A percentile compares a stretch with the other conserved stretches of the same genome.
Conservation (phyloP, 1,284 basidiomycete genomes). For the Somion occarium region DNA sequence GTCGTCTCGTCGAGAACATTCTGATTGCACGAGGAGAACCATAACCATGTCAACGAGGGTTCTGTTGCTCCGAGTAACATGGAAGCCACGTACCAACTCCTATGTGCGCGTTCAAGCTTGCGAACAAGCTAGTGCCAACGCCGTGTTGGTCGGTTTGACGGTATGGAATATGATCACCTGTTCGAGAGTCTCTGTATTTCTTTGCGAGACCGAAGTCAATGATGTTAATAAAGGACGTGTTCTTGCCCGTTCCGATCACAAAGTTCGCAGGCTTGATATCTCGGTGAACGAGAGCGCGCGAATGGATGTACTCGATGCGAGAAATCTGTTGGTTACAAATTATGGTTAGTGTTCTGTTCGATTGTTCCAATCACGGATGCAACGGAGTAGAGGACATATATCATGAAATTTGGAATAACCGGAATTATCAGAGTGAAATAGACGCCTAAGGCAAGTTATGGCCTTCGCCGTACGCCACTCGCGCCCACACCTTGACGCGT, state of each 20-base stretch:
- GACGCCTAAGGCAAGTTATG: background rate
- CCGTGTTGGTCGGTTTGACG: slow-evolving; percentile 85
- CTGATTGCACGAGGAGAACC: slow-evolving; percentile 29
- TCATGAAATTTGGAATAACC: background rate
- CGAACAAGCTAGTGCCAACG: slow-evolving; percentile 93
- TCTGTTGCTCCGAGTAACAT: background rate
- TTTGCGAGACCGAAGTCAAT: slow-evolving; percentile 98
- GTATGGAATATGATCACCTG: slow-evolving; percentile 88
- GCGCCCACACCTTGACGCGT: background rate
- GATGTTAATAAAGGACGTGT: slow-evolving; percentile 69
- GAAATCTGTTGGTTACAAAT: slow-evolving; percentile 46
- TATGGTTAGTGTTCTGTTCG: slow-evolving; percentile 10
- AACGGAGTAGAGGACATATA: background rate
- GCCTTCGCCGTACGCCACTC: background rate
- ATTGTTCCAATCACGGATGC: background rate
- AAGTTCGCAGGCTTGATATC: slow-evolving; percentile 98
- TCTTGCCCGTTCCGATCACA: slow-evolving; percentile 63
- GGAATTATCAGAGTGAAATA: background rate
- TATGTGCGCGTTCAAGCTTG: slow-evolving; percentile 91
- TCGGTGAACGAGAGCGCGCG: slow-evolving; percentile 77
- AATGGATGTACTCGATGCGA: slow-evolving; percentile 73
- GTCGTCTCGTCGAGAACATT: slow-evolving; percentile 88
- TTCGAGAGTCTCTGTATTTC: slow-evolving; percentile 87
- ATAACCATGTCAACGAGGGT: background rate
- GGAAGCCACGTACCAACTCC: slow-evolving; percentile 63